Base-by-base conservation (phyloP, 768 basidiomycete genomes). In the Naganishia vaughanmartiniae region DNA sequence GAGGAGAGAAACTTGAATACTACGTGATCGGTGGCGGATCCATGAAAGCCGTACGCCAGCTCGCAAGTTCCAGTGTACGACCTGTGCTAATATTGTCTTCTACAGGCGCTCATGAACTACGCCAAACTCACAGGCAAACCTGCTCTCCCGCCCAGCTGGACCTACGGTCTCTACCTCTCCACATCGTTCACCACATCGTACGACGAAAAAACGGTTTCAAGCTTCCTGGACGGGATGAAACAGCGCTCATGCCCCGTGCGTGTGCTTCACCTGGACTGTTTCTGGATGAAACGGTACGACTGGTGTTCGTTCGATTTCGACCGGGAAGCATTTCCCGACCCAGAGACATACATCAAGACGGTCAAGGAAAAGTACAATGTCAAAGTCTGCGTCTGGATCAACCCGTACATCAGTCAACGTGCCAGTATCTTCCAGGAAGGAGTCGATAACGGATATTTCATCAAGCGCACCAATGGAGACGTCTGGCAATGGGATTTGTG, bases 131-230 rank as follows among this genome's bases (percentile, higher is more conserved):
- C 72, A 4, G 72, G 72, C 11, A 46, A 70, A 56, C 45, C 72
- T 2, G 39, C 57, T n/a, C 80, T 90, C 10, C 82, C 90, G 33
- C 89, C 89, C 1, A 80, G 85, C 4, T 90, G 89, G 89, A 87
- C 89, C 0, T 91, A 88, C 75, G 89, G 89, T 2, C 85, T 90
- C 4, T 90, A 89, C 88, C 83, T 90, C 45, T 88, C 89, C 17
- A 90, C 89, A 2, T 89, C 88, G 0, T 91, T 91, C 84, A 83
- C 89, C 66, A 90, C 90, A 0, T 85, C 85, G 28, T 85, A 85
- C 73, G 79, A 88, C 71, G 85, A 84, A 65, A 83, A 86, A 66
- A 90, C 90, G 0, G 89, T 91, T 19, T 85, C 87, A 5, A 82
- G 85, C 2, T 90, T 90, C 82, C 80, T 91, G 69, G 82, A 89